phyloP scores from a whole-genome alignment of 2,329 filamentous ascomycete species.

The Exophiala xenobiotica region DNA sequence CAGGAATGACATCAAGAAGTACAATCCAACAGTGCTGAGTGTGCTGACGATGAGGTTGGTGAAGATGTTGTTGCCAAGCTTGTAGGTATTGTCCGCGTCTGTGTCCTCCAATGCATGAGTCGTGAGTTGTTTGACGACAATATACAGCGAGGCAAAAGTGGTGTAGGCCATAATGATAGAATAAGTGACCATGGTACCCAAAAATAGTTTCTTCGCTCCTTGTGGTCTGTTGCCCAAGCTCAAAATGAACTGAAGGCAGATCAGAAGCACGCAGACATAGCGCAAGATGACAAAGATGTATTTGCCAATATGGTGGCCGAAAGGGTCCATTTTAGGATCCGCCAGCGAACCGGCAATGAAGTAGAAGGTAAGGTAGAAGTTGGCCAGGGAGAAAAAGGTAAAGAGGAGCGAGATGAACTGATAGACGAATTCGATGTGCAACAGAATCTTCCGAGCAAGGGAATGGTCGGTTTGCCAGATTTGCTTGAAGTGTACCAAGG shows the following conservation, averaged over 20 bases:
- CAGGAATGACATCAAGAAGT: constrained; percentile 93
- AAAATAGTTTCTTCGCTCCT: constrained; percentile 86
- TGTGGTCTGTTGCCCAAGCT: constrained; percentile 95
- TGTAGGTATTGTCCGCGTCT: constrained; percentile 46
- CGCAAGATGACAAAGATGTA: constrained; percentile 84
- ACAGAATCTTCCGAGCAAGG: constrained; percentile 78
- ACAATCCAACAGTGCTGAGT: constrained; percentile 85
- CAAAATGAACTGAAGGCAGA: constrained; percentile 92
- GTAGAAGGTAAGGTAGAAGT: constrained; percentile 99
- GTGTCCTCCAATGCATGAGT: constrained; percentile 44
- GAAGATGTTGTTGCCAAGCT: constrained; percentile 82
- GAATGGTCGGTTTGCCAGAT: constrained; percentile 93
- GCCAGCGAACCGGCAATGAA: constrained; percentile 91
- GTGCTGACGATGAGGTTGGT: constrained; percentile 90
- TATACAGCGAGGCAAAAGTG: constrained; percentile 82
- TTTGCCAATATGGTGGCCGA: constrained; percentile 79
- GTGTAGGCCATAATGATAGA: constrained; percentile 94
- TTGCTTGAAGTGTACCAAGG: constrained; percentile 89
- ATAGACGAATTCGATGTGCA: constrained; percentile 94
- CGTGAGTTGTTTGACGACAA: constrained; percentile 78
- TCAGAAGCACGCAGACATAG: constrained; percentile 82
- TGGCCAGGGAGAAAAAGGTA: constrained; percentile 96
- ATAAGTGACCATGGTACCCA: constrained; percentile 86
- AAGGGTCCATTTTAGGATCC: constrained; percentile 79
- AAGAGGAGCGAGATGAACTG: constrained; percentile 90